Evolutionary conservation across 352 stramenopile genomes (phyloP), one percentile per base, ranked within the genome.

Genomic region (Globisporangium splendens): DNA sequence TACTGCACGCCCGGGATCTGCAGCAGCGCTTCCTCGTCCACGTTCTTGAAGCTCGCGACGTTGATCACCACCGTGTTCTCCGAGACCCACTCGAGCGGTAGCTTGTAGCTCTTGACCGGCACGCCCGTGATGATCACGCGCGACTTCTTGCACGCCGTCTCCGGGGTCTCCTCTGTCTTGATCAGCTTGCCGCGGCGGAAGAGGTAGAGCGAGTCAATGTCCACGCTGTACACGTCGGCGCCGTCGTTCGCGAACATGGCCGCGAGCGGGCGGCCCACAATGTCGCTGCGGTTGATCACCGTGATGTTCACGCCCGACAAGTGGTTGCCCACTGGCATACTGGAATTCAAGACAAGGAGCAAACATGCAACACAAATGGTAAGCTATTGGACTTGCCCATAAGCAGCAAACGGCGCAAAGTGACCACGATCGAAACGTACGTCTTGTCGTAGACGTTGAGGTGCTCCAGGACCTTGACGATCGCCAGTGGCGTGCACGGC

Each of bases 211-310:
- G 95, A 98, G 72, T 98, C 77, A 33, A 98, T 96, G 78, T 99
- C 95, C 38, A 98, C 80, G 42, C 86, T 98, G 77, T 96, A 99
- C 6, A 99, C 94, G 49, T 95, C 93, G 15, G 93, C 95, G 18
- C 94, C 96, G 65, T 98, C 90, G 68, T 98, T 97, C 7, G 96
- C 93, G 17, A 99, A 84, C 83, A 99, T 97, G 11, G 91, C 94
- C 8, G 94, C 95, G 24, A 99, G 70, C 21, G 96, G 96, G 15
- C 96, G 77, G 15, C 96, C 96, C 12, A 99, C 79, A 63, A 99
- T 98, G 70, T 99, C 96, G 42, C 93, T 98, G 56, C 96, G 88
- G 83, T 99, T 99, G 63, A 98, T 96, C 50, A 99, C 96, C 51
- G 95, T 98, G 48, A 98, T 88, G 57, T 83, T 95, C 47, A 92